Evolutionary conservation across 2,329 filamentous ascomycete species (phyloP).

Genomic region (Simplicillium aogashimaense): DNA sequence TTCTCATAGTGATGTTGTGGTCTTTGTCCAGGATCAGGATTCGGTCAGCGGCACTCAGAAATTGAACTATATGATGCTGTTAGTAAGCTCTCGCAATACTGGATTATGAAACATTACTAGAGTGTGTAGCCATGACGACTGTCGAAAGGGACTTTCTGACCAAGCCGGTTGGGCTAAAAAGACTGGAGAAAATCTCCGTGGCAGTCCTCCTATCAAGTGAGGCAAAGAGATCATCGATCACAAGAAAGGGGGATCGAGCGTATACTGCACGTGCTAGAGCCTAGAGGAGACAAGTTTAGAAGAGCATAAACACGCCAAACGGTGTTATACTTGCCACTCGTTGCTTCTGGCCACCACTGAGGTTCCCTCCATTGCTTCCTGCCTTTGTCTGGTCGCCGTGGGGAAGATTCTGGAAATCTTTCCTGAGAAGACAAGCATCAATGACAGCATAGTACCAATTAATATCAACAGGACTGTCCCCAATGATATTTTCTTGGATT

Average conservation of each 20-base stretch:
- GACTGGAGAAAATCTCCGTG: neutral
- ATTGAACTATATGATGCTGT: no score
- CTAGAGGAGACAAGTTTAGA: no score
- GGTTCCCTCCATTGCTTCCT: conserved; percentile 11
- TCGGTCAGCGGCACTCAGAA: no score
- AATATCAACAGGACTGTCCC: conserved; percentile 8
- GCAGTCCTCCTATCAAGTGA: neutral
- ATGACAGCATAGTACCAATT: conserved; percentile 13
- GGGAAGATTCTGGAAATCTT: conserved; percentile 11
- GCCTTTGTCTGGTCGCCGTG: conserved; percentile 12
- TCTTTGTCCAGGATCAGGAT: no score
- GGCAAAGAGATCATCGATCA: conserved; percentile 13
- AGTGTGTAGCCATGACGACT: neutral
- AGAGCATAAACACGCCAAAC: no score
- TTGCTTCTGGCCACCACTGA: conserved; percentile 17
- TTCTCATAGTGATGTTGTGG: no score
- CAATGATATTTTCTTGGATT: conserved; percentile 13
- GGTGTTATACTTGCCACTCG: conserved; percentile 6
- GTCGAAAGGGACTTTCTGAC: neutral
- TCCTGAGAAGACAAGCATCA: conserved; percentile 9
- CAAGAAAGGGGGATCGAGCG: conserved; percentile 11
- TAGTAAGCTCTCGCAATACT: no score
- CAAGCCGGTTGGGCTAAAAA: neutral
- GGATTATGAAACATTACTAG: neutral
- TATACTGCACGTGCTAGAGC: conserved; percentile 16